phyloP scores from a whole-genome alignment of 164 flowering plant species.

The Buxus sempervirens region DNA sequence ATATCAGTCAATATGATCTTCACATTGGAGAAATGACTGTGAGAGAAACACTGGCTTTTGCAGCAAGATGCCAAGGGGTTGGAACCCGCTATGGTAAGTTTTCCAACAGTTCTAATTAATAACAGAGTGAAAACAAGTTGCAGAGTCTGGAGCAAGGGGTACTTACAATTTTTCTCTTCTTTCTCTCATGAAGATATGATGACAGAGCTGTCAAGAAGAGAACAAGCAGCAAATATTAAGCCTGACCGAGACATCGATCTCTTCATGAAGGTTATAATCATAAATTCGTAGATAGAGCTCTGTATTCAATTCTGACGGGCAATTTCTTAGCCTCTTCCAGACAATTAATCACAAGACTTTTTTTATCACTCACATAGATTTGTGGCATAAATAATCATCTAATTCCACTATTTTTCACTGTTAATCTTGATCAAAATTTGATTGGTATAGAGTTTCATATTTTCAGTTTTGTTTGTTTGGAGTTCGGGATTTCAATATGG shows the following conservation, averaged over 20 bases:
- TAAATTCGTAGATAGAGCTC: too few species aligned
- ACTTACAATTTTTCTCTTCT: neutral
- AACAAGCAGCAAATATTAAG: constrained; percentile 34
- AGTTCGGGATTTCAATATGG: too few species aligned
- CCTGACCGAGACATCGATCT: constrained; percentile 38
- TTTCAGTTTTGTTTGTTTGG: too few species aligned
- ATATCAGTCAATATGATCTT: constrained; percentile 58
- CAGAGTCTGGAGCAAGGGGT: neutral
- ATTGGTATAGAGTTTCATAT: too few species aligned
- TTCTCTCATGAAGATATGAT: constrained; percentile 23
- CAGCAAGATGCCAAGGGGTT: constrained; percentile 72
- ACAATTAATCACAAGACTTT: neutral
- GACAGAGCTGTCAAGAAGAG: constrained; percentile 32
- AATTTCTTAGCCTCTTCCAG: too few species aligned
- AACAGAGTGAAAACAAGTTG: neutral
- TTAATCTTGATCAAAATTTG: too few species aligned
- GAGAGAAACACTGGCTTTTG: constrained; percentile 60
- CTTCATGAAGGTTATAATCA: constrained; percentile 32
- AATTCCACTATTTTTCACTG: too few species aligned
- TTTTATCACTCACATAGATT: too few species aligned
- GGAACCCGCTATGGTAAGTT: constrained; percentile 50
- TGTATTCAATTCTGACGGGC: too few species aligned
- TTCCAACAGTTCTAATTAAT: neutral
- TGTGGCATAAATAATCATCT: too few species aligned
- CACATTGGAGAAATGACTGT: constrained; percentile 65